A percentile compares a stretch with the other conserved stretches of the same genome.
Evolutionary conservation across 768 basidiomycete genomes (phyloP).

Genomic region (Lentinula sp.): DNA sequence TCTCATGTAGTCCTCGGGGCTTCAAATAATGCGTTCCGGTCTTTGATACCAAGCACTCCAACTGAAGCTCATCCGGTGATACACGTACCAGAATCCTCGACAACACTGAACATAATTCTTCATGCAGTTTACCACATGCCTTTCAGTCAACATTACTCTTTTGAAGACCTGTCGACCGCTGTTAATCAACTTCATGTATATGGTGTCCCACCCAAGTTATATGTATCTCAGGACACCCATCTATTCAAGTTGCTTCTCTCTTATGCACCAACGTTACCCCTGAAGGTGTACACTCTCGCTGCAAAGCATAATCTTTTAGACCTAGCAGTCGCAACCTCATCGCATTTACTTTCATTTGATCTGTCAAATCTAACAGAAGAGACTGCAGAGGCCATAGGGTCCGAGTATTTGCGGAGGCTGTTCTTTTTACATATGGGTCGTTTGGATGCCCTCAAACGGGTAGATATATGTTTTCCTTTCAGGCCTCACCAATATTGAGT

Average conservation of each 20-base stretch:
- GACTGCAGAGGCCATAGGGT: conserved; percentile 62
- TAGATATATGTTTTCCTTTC: neutral
- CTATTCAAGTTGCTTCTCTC: conserved; percentile 58
- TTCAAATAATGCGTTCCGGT: conserved; percentile 62
- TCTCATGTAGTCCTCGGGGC: conserved; percentile 45
- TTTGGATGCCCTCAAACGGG: conserved; percentile 73
- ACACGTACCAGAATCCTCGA: conserved; percentile 52
- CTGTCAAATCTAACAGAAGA: conserved; percentile 68
- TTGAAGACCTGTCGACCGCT: conserved; percentile 49
- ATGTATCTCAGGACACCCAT: conserved; percentile 43
- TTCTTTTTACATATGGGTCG: conserved; percentile 85
- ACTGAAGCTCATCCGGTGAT: conserved; percentile 46
- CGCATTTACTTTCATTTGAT: conserved; percentile 67
- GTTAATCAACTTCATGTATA: conserved; percentile 55
- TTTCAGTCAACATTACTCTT: conserved; percentile 67
- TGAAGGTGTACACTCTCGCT: conserved; percentile 70
- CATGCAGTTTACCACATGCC: conserved; percentile 69
- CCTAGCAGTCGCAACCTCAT: conserved; percentile 69
- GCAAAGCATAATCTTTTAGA: conserved; percentile 61
- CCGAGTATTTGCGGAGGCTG: conserved; percentile 72
- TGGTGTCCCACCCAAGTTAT: conserved; percentile 46
- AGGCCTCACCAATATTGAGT: neutral
- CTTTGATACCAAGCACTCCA: conserved; percentile 42
- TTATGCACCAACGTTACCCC: conserved; percentile 60
- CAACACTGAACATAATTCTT: conserved; percentile 64